phyloP scores from a whole-genome alignment of 495 filamentous ascomycete species.

The Penicillium antarcticum region DNA sequence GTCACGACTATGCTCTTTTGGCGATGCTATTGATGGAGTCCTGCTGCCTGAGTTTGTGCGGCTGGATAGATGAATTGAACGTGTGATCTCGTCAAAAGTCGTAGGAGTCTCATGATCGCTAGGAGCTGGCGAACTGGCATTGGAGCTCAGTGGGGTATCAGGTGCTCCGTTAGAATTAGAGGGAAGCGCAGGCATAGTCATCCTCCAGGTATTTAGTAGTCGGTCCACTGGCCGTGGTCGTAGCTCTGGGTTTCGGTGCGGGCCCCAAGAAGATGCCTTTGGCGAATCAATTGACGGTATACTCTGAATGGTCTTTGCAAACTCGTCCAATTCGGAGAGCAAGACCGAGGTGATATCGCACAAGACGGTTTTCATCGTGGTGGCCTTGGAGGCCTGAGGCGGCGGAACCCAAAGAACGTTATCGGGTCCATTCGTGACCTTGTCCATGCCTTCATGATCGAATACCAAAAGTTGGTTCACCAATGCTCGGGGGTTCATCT shows the following conservation, averaged over 20 bases:
- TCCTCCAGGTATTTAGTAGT: constrained; percentile 49
- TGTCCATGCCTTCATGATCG: constrained; percentile 53
- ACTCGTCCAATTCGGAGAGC: constrained; percentile 80
- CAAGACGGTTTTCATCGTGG: constrained; percentile 93
- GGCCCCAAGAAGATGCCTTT: constrained; percentile 44
- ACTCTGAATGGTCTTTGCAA: constrained; percentile 81
- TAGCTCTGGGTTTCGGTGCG: constrained; percentile 42
- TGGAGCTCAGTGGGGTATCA: constrained; percentile 51
- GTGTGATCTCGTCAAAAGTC: constrained; percentile 69
- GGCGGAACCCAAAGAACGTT: constrained; percentile 71
- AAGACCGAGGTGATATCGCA: constrained; percentile 85
- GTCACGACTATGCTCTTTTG: constrained; percentile 61
- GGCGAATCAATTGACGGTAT: constrained; percentile 80
- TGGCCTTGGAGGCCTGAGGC: constrained; percentile 64
- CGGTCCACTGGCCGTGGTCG: constrained; percentile 44
- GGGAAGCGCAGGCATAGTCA: constrained; percentile 72
- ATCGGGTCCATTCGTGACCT: constrained; percentile 40
- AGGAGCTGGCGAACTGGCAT: constrained; percentile 41
- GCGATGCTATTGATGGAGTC: constrained; percentile 31
- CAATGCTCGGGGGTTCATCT: constrained; percentile 70
- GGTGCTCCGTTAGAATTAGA: constrained; percentile 50
- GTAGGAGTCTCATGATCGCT: constrained; percentile 57
- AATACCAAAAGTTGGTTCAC: constrained; percentile 79
- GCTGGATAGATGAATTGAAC: constrained; percentile 42
- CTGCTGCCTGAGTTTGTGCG: constrained; percentile 34